A percentile compares a stretch with the other conserved stretches of the same genome.
Conservation (phyloP, 208 protist species). For the Histomonas meleagridis region DNA sequence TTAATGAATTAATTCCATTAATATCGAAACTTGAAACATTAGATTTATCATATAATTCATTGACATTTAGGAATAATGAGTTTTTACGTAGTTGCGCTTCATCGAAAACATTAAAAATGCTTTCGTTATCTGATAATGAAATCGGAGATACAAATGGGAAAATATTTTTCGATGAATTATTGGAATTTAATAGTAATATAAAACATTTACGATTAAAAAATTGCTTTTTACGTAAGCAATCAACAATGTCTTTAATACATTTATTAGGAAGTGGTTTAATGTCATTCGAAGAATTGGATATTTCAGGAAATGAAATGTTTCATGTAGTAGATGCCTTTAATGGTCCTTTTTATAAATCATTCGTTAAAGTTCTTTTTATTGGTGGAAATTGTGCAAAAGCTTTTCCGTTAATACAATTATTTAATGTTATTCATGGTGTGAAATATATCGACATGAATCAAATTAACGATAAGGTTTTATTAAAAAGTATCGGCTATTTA, state of each 20-base stretch:
- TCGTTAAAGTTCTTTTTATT: too few species aligned
- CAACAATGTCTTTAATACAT: not conserved
- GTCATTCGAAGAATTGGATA: not conserved
- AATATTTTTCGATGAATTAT: not conserved
- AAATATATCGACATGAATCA: too few species aligned
- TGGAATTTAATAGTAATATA: not conserved
- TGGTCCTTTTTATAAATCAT: too few species aligned
- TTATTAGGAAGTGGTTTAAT: not conserved
- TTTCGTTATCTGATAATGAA: not conserved
- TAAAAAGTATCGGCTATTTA: too few species aligned
- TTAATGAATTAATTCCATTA: not conserved
- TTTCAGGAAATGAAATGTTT: not conserved
- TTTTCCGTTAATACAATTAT: too few species aligned
- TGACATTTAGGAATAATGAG: not conserved
- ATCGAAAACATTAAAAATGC: not conserved
- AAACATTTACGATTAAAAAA: not conserved
- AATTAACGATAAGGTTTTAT: too few species aligned
- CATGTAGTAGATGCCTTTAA: too few species aligned
- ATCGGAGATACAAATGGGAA: not conserved
- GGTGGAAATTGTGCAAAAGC: too few species aligned
- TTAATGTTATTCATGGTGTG: too few species aligned
- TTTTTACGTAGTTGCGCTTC: not conserved
- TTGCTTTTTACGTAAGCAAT: not conserved
- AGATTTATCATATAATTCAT: not conserved
- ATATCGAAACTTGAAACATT: not conserved